Base-by-base conservation (phyloP, 2,329 filamentous ascomycete species). In the Neonectria sp. region DNA sequence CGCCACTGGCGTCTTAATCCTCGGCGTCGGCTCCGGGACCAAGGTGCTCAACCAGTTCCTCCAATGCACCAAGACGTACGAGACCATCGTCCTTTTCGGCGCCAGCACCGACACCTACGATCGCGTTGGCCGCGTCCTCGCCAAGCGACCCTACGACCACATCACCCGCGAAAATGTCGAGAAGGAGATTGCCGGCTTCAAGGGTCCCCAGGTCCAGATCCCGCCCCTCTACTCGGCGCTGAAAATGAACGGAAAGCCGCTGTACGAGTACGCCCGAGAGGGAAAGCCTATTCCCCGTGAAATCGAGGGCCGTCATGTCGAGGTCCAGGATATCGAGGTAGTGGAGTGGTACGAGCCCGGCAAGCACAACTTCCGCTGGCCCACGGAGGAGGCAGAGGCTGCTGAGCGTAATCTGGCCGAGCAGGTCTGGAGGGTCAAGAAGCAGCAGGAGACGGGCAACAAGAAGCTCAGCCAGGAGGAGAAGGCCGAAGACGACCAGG, bases 201-300 rank as follows among this genome's bases (percentile, higher is more conserved):
- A 91, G 45, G 96, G 96, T 17, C 92, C 92, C 73, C 94, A 94
- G 75, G 91, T 93, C 84, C 96, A 99, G 84, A 91, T 93, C 73
- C 96, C 96, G 43, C 95, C 95, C 6, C 89, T 99, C 24, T 99
- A 95, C 81, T 97, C 94, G 33, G 96, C 96, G 11, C 86, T 98
- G 68, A 95, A 95, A 80, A 94, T 98, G 80, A 90, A 98, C 73
- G 96, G 96, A 2, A 98, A 98, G 85, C 93, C 94, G 37, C 86
- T 98, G 55, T 99, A 99, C 79, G 95, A 99, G 82, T 98, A 98
- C 81, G 96, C 96, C 24, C 88, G 96, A 55, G 94, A 95, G 79
- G 96, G 96, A 17, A 94, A 92, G 77, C 90, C 93, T 40, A 91
- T 97, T 17, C 96, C 96, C 0, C 86, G 92, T 63, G 92, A 97